Evolutionary conservation across 1,284 basidiomycete species (phyloP).

Genomic region (Cryptococcus sp.): DNA sequence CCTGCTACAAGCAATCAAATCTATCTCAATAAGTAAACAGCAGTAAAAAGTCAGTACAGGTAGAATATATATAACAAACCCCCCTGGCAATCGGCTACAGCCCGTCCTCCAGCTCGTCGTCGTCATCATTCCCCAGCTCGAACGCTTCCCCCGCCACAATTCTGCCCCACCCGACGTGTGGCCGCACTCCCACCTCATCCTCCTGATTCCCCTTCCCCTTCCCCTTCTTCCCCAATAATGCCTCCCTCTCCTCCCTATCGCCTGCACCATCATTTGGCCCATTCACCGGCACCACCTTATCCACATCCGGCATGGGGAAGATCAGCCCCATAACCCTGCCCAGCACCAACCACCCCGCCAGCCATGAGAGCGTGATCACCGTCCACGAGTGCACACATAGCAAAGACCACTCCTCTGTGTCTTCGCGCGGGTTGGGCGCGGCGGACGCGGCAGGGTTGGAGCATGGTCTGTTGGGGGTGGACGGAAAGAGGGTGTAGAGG

Average conservation of each 20-base stretch:
- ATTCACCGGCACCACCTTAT: too few relatives aligned
- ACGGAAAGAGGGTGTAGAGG: constrained; percentile 35
- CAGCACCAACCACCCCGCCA: constrained; percentile 30
- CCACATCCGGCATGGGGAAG: constrained; percentile 32
- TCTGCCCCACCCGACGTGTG: constrained; percentile 31
- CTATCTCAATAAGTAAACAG: neutral
- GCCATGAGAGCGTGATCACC: constrained; percentile 29
- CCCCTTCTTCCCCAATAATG: neutral
- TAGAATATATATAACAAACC: neutral
- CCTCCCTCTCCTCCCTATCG: constrained; percentile 4
- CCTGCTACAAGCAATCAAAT: neutral
- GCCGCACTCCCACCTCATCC: constrained; percentile 2
- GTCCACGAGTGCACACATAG: constrained; percentile 24
- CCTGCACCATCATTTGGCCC: neutral
- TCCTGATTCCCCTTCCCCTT: neutral
- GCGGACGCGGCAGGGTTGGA: constrained; percentile 26
- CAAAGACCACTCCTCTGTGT: constrained; percentile 8
- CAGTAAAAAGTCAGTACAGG: neutral
- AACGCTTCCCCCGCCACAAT: constrained; percentile 41
- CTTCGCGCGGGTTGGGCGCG: constrained; percentile 16
- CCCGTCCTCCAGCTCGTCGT: constrained; percentile 15
- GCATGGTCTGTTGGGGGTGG: constrained; percentile 32
- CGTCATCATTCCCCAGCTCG: constrained; percentile 36
- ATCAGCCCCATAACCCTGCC: constrained; percentile 30
- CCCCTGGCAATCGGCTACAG: neutral